A percentile compares a stretch with the other conserved stretches of the same genome.
These are phyloP conservation scores for Teratosphaeria viscida DNA, from an alignment of 2,329 filamentous ascomycete genomes.

Conservation along the genomic window DNA sequence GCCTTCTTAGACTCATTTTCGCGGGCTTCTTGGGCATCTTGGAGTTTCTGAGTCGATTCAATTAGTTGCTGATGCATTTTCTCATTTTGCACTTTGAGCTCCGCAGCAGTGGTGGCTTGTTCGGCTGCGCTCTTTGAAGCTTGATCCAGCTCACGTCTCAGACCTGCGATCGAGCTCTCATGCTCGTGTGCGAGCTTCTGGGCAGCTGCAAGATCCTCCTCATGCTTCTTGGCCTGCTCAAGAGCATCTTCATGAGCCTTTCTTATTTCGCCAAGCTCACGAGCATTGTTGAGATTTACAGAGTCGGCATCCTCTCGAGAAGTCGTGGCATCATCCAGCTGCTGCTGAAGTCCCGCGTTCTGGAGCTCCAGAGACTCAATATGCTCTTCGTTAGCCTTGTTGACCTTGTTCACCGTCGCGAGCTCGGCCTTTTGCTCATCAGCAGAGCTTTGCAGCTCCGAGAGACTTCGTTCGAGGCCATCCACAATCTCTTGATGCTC, in stretches of 20 bases:
- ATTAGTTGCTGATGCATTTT: neutral
- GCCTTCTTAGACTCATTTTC: neutral
- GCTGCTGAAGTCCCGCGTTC: neutral
- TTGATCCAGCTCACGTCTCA: slow-evolving; percentile 2
- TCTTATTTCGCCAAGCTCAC: neutral
- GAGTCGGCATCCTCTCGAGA: neutral
- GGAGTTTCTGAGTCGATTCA: neutral
- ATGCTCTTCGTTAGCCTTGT: neutral
- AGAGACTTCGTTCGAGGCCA: neutral
- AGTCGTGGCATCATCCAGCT: neutral
- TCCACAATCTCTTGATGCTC: slow-evolving; percentile 3
- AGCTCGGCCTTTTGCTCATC: neutral
- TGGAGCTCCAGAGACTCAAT: neutral
- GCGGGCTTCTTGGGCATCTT: neutral
- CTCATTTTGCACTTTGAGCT: neutral
- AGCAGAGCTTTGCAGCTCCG: neutral
- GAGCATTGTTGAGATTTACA: neutral
- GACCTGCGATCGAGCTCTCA: neutral
- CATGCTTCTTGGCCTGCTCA: neutral
- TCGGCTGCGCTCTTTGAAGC: slow-evolving; percentile 1
- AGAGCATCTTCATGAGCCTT: neutral
- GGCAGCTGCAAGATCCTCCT: neutral
- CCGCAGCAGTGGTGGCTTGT: neutral
- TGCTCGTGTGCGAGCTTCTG: neutral
- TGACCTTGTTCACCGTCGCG: neutral